Conservation (phyloP, 805 yeast species). For the Metschnikowia baotianmanensis region DNA sequence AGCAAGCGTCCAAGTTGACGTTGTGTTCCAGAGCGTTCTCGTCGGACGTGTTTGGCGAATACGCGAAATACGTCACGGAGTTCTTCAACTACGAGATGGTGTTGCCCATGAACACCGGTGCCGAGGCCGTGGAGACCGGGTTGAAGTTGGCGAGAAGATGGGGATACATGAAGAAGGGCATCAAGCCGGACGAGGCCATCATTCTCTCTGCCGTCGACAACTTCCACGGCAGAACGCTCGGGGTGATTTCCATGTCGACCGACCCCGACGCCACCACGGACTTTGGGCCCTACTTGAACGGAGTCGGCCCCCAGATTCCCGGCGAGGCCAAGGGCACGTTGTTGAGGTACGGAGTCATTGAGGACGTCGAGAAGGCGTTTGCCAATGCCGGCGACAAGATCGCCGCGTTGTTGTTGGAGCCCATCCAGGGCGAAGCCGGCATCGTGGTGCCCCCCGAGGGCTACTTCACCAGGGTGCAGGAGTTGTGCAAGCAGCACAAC, state of each 20-base stretch:
- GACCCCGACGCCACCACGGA: conserved; percentile 87
- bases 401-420: conserved; percentile 90
- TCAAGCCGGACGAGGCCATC: conserved; percentile 80
- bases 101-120: conserved; percentile 98
- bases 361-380: conserved; percentile 82
- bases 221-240: conserved; percentile 96
- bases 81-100: conserved; percentile 89
- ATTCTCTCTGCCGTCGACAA: conserved; percentile 84
- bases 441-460: conserved; percentile 89
- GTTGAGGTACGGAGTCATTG: conserved; percentile 80
- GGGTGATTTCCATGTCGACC: conserved; percentile 93
- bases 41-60: conserved; percentile 80
- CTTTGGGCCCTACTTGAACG: conserved; percentile 85
- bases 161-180: conserved; percentile 89
- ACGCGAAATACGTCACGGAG: conserved; percentile 85
- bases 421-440: conserved; percentile 98
- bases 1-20: conserved; percentile 83
- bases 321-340: conserved; percentile 59
- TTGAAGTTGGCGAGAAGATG: conserved; percentile 93
- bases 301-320: conserved; percentile 83
- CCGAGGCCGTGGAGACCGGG: conserved; percentile 97
- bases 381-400: conserved; percentile 80
- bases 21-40: conserved; percentile 91
- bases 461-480: conserved; percentile 71
- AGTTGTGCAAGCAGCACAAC: conserved; percentile 76